phyloP scores from a whole-genome alignment of 2,329 filamentous ascomycete species.

The Alternaria ventricosa region DNA sequence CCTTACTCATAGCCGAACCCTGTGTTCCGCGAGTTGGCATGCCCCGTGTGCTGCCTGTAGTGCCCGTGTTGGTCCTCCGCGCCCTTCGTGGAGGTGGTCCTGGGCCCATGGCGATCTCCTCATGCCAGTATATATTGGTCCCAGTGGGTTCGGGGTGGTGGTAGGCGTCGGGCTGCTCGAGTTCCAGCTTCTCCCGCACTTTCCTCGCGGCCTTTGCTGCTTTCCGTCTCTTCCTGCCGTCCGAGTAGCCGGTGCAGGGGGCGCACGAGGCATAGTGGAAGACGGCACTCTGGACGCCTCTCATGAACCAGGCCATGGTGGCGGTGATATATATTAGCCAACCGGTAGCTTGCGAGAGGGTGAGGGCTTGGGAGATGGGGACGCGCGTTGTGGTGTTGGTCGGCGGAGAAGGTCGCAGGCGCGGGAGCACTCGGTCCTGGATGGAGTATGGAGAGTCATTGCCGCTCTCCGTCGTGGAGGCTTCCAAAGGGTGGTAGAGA shows the following conservation, averaged over 20 bases:
- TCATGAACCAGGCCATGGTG: conserved; percentile 50
- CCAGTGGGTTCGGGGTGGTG: conserved; percentile 81
- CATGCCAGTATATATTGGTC: conserved; percentile 87
- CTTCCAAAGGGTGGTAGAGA: conserved; percentile 6
- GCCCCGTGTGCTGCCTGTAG: conserved; percentile 57
- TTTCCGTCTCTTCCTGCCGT: conserved; percentile 72
- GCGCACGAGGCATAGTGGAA: conserved; percentile 81
- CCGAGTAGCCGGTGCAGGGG: conserved; percentile 75
- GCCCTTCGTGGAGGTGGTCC: conserved; percentile 68
- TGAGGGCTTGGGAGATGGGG: neutral
- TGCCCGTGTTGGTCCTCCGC: conserved; percentile 61
- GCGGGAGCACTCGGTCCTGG: conserved; percentile 27
- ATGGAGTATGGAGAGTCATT: conserved; percentile 32
- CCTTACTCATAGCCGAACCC: conserved; percentile 55
- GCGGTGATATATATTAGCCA: neutral
- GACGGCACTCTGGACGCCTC: conserved; percentile 72
- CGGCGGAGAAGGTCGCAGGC: conserved; percentile 14
- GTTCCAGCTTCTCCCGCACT: conserved; percentile 69
- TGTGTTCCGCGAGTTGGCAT: conserved; percentile 65
- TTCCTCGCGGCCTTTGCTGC: conserved; percentile 72
- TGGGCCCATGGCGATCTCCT: conserved; percentile 85
- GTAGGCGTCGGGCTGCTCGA: conserved; percentile 75
- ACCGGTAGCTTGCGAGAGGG: neutral
- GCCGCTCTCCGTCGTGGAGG: conserved; percentile 24
- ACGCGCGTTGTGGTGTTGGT: conserved; percentile 3